A percentile compares a stretch with the other conserved stretches of the same genome.
Conservation (phyloP, 768 basidiomycete genomes). For the Pleurotus citrinopileatus region DNA sequence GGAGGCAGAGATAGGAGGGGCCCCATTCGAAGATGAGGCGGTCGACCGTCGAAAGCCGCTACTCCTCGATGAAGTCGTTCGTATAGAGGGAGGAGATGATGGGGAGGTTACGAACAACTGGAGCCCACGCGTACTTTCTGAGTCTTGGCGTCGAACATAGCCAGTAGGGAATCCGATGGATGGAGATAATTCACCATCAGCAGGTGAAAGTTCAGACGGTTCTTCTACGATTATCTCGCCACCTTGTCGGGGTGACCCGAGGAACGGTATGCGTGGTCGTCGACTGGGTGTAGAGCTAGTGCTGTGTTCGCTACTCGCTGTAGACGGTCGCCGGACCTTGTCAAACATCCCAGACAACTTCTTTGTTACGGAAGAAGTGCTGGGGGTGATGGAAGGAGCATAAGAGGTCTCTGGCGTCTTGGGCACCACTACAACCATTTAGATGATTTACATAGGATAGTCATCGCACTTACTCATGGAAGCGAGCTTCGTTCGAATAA, state of each 20-base stretch:
- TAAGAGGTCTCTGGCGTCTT: neutral
- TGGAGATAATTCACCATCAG: constrained; percentile 7
- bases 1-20: neutral
- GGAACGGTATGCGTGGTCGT: neutral
- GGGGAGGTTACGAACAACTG: constrained; percentile 2
- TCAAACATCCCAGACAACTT: constrained; percentile 12
- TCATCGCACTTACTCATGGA: constrained; percentile 17
- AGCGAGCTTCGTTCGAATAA: constrained; percentile 25
- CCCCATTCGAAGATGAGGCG: neutral
- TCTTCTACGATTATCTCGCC: neutral
- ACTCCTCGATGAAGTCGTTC: neutral
- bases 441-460: no score
- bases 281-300: constrained; percentile 9
- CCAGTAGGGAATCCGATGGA: constrained; percentile 12
- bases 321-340: constrained; percentile 16
- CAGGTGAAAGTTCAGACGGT: constrained; percentile 5
- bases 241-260: constrained; percentile 1
- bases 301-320: constrained; percentile 12
- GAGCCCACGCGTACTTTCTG: neutral
- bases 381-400: neutral
- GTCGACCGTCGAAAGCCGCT: constrained; percentile 2
- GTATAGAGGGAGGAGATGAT: neutral
- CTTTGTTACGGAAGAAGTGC: constrained; percentile 2
- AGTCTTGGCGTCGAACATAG: neutral
- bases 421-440: neutral